Evolutionary conservation across 257 asterid genomes (phyloP).

Genomic region (Fraxinus cuspidata): DNA sequence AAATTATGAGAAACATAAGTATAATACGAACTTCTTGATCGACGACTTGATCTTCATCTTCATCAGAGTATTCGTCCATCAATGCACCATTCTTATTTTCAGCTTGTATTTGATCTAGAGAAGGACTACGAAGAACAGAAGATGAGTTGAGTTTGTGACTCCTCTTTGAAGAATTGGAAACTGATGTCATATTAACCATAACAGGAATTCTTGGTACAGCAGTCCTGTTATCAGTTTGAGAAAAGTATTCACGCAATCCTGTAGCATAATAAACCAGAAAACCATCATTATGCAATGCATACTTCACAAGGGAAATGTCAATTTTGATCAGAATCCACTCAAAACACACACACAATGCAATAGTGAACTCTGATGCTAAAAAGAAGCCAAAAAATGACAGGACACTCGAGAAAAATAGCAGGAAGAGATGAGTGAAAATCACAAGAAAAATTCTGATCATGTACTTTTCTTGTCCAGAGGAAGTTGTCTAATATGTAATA

Average conservation of each 20-base stretch:
- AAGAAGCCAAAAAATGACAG: neutral
- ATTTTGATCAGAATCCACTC: constrained; percentile 7
- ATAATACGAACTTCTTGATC: constrained; percentile 49
- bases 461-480: neutral
- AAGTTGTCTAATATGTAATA: neutral
- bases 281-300: constrained; percentile 22
- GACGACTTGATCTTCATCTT: constrained; percentile 62
- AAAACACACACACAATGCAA: neutral
- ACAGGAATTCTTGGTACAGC: constrained; percentile 70
- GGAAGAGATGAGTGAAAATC: neutral
- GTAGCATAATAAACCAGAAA: constrained; percentile 26
- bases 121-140: constrained; percentile 45
- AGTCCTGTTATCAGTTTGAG: constrained; percentile 64
- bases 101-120: constrained; percentile 51
- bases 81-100: constrained; percentile 47
- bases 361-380: neutral
- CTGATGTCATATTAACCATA: constrained; percentile 64
- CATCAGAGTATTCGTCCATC: constrained; percentile 67
- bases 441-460: neutral
- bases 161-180: constrained; percentile 50
- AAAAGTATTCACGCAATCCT: constrained; percentile 68
- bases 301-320: neutral
- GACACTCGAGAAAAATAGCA: neutral
- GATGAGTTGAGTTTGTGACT: constrained; percentile 38
- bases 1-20: constrained; percentile 9